Evolutionary conservation across 1,284 basidiomycete species (phyloP), one percentile per base, ranked within the genome.

Genomic region (Sphagnurus paluster): DNA sequence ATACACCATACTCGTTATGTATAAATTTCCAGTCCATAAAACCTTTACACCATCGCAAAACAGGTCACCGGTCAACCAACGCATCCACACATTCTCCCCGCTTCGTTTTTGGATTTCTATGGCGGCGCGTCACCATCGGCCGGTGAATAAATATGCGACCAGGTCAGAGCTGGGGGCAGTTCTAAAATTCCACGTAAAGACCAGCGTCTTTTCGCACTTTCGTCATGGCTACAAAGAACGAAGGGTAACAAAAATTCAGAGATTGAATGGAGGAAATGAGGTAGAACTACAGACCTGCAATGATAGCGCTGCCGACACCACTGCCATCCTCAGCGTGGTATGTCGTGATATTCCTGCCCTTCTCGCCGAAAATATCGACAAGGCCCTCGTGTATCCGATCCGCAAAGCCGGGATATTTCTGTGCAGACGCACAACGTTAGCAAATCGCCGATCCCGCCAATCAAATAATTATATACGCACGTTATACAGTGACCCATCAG

Each of bases 321-420:
- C 89, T 93, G 42, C 94, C 94, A 61, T 97, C 94, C 65, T 98
- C 94, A 13, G 94, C 94, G 58, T 93, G 92, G 65, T 91, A 81
- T 0, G 93, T 96, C 25, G 85, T 68, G 58, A 98, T 92, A 58
- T 90, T 91, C 57, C 87, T 87, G 60, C 93, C 94, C 71, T 90
- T 92, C 58, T 95, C 93, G 24, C 94, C 94, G 63, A 97, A 96
- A 55, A 98, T 87, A 63, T 97, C 94, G 24, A 84, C 75, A 50
- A 98, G 69, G 10, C 93, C 94, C 62, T 93, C 83, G 57, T 96
- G 90, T 46, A 97, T 82, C 47, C 92, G 77, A 57, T 96, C 87
- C 33, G 93, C 80, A 61, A 97, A 98, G 39, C 87, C 83, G 30
- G 93, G 93, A 70, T 97, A 97, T 90, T 95, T 97, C 92, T 94